phyloP scores from a whole-genome alignment of 768 basidiomycete genomes.

The Rhizopogon vinicolor region DNA sequence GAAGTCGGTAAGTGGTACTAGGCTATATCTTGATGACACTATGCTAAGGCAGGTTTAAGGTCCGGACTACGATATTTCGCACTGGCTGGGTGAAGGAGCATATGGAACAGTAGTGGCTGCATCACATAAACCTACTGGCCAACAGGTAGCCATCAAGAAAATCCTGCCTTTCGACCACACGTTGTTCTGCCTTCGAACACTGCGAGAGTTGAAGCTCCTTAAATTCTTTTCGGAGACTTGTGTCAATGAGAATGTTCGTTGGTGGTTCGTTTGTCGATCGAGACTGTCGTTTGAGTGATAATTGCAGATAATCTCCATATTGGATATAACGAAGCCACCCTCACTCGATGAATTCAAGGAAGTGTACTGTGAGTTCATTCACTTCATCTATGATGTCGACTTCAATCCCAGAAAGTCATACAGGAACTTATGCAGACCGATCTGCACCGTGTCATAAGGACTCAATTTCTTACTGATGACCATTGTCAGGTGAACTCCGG shows the following conservation, averaged over 20 bases:
- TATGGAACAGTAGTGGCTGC: conserved; percentile 92
- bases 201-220: conserved; percentile 88
- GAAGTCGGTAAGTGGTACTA: conserved; percentile 48
- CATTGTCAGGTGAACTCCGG: conserved; percentile 61
- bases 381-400: background rate
- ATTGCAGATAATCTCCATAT: conserved; percentile 80
- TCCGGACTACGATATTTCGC: conserved; percentile 68
- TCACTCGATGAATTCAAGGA: conserved; percentile 77
- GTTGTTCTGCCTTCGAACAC: conserved; percentile 83
- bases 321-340: conserved; percentile 85
- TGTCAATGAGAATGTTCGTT: conserved; percentile 72
- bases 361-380: conserved; percentile 61
- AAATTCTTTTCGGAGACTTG: conserved; percentile 80
- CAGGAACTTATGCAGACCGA: conserved; percentile 92
- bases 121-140: conserved; percentile 73
- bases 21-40: background rate
- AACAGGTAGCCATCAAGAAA: conserved; percentile 93
- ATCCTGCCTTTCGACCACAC: conserved; percentile 94
- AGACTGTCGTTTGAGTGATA: conserved; percentile 2
- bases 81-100: conserved; percentile 79
- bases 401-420: conserved; percentile 44
- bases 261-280: background rate
- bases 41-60: conserved; percentile 33
- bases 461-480: conserved; percentile 87
- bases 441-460: conserved; percentile 86